Base-by-base conservation (phyloP, 208 protist genomes). In the Leishmania guyanensis region DNA sequence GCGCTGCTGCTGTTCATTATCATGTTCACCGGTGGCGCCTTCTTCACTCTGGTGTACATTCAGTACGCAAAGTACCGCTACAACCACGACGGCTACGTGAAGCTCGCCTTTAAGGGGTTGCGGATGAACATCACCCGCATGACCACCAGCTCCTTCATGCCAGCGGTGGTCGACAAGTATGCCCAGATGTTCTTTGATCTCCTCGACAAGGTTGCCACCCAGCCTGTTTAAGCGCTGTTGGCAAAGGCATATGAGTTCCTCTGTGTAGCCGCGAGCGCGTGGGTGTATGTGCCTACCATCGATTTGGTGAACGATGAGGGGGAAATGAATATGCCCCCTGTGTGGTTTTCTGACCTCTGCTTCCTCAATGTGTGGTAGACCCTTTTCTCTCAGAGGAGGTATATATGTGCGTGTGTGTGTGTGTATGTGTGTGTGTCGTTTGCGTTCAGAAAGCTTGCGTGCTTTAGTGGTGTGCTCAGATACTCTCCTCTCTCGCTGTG, bases 31-130 rank as follows among this genome's bases (percentile, higher is more conserved):
- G 91, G 91, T 33, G 89, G 90, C 75, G 79, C 86, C 58, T 88
- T 93, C 77, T 94, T 94, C 75, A 93, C 91, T 4, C 82, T 95
- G 36, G 88, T 89, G 50, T 97, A 95, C 87, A 89, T 94, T 54
- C 89, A 97, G 84, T 97, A 93, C 84, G 83, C 83, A 33, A 94
- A 93, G 84, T 90, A 88, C 75, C 87, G 93, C 68, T 97, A 95
- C 83, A 86, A 82, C 48, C 80, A 85, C 65, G 93, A 97, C 78
- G 79, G 79, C 60, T 95, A 91, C 82, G 77, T 93, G 64, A 90
- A 90, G 84, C 70, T 91, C 58, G 93, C 90, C 4, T 97, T 94
- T 77, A 85, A 80, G 46, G 88, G 86, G 5, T 58, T 97, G 66
- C 90, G 91, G 56, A 84, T 90, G 87, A 94, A 94, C 68, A 29